Conservation (phyloP, 441 rosid species). For the Brassica hybrid region DNA sequence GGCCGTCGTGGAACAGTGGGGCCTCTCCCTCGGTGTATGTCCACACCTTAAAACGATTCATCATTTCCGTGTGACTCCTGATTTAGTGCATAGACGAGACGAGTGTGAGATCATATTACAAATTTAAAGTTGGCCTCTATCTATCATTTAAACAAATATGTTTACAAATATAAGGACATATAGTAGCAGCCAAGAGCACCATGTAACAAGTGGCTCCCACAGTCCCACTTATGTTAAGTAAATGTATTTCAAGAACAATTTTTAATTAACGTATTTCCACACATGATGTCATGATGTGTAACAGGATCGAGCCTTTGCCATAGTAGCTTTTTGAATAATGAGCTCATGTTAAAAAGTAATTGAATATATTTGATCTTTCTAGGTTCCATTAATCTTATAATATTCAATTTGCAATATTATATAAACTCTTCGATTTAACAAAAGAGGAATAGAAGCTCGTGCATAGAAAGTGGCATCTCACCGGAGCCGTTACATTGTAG, state of each 20-base stretch:
- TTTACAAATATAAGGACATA: neutral
- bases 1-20: constrained; percentile 60
- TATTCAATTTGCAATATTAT: neutral
- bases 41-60: constrained; percentile 67
- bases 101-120: constrained; percentile 19
- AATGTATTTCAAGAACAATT: neutral
- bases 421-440: neutral
- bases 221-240: neutral
- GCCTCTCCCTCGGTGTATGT: constrained; percentile 60
- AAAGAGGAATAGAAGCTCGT: constrained; percentile 8
- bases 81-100: neutral
- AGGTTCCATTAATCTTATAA: neutral
- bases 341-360: constrained; percentile 19
- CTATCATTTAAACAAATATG: neutral
- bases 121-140: constrained; percentile 1
- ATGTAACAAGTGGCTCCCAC: constrained; percentile 1
- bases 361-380: neutral
- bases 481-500: constrained; percentile 15
- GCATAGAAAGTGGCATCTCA: constrained; percentile 20
- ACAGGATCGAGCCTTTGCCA: constrained; percentile 18
- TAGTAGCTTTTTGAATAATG: constrained; percentile 10
- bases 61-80: constrained; percentile 72
- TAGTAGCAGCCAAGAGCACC: neutral
- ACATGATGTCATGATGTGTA: neutral
- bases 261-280: neutral